Conservation (phyloP, 2,329 filamentous ascomycete genomes). For the Dissoconium aciculare region DNA sequence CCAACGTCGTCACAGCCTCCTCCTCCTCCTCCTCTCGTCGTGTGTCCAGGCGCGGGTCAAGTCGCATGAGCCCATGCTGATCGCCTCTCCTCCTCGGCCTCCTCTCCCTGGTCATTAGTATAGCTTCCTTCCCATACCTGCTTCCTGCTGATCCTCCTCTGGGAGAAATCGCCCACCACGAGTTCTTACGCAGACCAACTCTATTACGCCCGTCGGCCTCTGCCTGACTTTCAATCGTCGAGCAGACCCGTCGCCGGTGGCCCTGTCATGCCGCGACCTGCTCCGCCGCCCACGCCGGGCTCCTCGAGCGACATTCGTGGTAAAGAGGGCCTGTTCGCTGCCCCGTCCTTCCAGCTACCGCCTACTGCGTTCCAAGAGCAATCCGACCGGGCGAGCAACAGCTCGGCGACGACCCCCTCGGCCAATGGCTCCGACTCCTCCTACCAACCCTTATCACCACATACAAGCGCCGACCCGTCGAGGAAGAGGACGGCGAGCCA, state of each 20-base stretch:
- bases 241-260: slow-evolving; percentile 24
- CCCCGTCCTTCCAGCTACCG: slow-evolving; percentile 59
- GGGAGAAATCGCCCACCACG: slow-evolving; percentile 18
- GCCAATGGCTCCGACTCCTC: slow-evolving; percentile 38
- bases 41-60: no score
- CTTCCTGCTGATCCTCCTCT: no score
- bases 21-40: background rate
- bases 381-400: slow-evolving; percentile 31
- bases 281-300: slow-evolving; percentile 58
- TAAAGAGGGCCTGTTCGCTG: slow-evolving; percentile 48
- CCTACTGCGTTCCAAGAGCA: slow-evolving; percentile 49
- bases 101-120: no score
- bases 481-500: slow-evolving; percentile 19
- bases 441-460: slow-evolving; percentile 33
- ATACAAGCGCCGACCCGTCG: slow-evolving; percentile 26
- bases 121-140: no score
- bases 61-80: no score
- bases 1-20: slow-evolving; percentile 2
- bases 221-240: slow-evolving; percentile 4
- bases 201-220: slow-evolving; percentile 16
- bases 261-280: slow-evolving; percentile 46
- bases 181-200: slow-evolving; percentile 17
- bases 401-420: slow-evolving; percentile 34
- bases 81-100: no score
- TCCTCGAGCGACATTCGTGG: slow-evolving; percentile 67